Percentiles rank a stretch among this genome's conserved stretches.
Conservation (phyloP, 768 basidiomycete genomes). For the Boletus tylopilopsis region DNA sequence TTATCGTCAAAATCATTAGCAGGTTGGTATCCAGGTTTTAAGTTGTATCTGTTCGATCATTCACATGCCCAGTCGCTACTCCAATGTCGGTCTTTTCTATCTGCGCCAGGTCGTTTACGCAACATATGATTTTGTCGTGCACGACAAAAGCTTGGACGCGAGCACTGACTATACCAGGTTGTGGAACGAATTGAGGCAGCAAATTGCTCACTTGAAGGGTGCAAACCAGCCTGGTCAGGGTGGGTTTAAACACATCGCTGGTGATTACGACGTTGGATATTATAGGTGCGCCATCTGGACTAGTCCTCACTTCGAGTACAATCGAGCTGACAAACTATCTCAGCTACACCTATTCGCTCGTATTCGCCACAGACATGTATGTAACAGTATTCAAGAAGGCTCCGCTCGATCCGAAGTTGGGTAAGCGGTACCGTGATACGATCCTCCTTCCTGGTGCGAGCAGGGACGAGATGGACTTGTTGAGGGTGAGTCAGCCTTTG, state of each 20-base stretch:
- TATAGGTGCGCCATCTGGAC: too few relatives aligned
- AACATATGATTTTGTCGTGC: slow-evolving; percentile 25
- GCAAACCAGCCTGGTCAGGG: too few relatives aligned
- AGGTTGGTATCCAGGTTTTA: too few relatives aligned
- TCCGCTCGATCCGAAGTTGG: slow-evolving; percentile 66
- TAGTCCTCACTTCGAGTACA: too few relatives aligned
- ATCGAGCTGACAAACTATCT: too few relatives aligned
- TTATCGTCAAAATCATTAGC: slow-evolving; percentile 74
- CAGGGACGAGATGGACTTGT: slow-evolving; percentile 72
- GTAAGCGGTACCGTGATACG: slow-evolving; percentile 67
- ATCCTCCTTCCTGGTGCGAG: slow-evolving; percentile 71
- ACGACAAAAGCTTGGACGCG: slow-evolving; percentile 41
- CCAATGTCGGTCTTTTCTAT: slow-evolving; percentile 79
- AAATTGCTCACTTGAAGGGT: slow-evolving; percentile 61
- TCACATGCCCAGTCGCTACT: slow-evolving; percentile 72
- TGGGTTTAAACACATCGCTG: slow-evolving; percentile 71
- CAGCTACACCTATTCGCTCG: slow-evolving; percentile 73
- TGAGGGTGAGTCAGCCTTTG: slow-evolving; percentile 45
- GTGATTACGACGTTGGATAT: slow-evolving; percentile 69
- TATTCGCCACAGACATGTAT: slow-evolving; percentile 59
- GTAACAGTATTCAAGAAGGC: slow-evolving; percentile 77
- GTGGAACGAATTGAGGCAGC: slow-evolving; percentile 72
- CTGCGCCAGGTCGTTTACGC: slow-evolving; percentile 71
- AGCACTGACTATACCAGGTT: slow-evolving; percentile 67
- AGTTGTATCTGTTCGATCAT: too few relatives aligned